These are phyloP conservation scores for Saksenaea oblongispora DNA, from an alignment of 371 early-diverging fungal species.

Conservation along the genomic window DNA sequence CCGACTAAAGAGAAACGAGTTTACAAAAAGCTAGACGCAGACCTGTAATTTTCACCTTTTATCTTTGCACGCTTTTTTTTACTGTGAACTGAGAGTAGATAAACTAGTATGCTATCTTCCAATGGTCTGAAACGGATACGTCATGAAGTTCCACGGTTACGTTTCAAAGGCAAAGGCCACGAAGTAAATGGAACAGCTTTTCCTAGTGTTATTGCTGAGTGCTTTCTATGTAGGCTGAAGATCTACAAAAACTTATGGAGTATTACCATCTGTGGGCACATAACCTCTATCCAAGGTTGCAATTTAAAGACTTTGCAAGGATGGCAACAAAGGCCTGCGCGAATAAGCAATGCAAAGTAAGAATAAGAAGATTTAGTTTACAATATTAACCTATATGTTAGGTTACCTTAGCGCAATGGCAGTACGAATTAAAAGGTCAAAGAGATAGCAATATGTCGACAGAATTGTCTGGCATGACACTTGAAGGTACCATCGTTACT, in stretches of 20 bases:
- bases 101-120: slow-evolving; percentile 20
- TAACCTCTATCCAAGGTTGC: slow-evolving; percentile 49
- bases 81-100: not conserved
- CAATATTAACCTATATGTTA: not conserved
- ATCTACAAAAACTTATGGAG: slow-evolving; percentile 48
- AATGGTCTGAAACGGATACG: slow-evolving; percentile 32
- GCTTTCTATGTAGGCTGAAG: slow-evolving; percentile 24
- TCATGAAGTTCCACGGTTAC: slow-evolving; percentile 23
- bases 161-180: slow-evolving; percentile 33
- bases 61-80: not conserved
- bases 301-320: slow-evolving; percentile 43
- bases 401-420: slow-evolving; percentile 20
- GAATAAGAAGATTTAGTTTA: not conserved
- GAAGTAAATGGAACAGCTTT: slow-evolving; percentile 20
- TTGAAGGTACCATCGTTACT: slow-evolving; percentile 2
- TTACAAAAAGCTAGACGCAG: slow-evolving; percentile 10
- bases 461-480: slow-evolving; percentile 15
- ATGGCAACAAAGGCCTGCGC: slow-evolving; percentile 41
- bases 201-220: not conserved
- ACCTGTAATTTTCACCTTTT: slow-evolving; percentile 4
- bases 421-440: slow-evolving; percentile 28
- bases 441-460: not conserved
- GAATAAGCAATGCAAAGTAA: slow-evolving; percentile 27
- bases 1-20: not conserved
- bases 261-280: slow-evolving; percentile 63